phyloP scores from a whole-genome alignment of 306 rosid species.

The Begonia loranthoides region DNA sequence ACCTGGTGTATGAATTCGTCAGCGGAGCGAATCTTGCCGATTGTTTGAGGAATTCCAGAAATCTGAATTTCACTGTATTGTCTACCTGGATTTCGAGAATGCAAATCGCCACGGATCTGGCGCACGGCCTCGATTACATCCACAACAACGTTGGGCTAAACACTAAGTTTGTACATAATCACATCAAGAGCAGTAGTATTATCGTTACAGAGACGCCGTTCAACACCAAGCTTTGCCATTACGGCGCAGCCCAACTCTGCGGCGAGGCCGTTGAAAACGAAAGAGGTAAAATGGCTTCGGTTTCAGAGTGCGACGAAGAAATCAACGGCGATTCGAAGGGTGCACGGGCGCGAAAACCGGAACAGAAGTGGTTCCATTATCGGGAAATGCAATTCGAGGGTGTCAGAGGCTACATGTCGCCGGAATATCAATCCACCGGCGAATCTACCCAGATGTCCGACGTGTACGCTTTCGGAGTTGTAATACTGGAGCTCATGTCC shows the following conservation, averaged over 20 bases:
- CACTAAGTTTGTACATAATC: slow-evolving; percentile 48
- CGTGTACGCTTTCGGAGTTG: slow-evolving; percentile 77
- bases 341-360: neutral
- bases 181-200: slow-evolving; percentile 56
- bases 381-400: slow-evolving; percentile 39
- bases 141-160: slow-evolving; percentile 54
- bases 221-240: slow-evolving; percentile 69
- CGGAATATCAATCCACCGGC: slow-evolving; percentile 59
- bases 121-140: slow-evolving; percentile 74
- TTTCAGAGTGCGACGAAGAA: slow-evolving; percentile 3
- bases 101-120: slow-evolving; percentile 82
- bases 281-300: neutral
- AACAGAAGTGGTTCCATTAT: slow-evolving; percentile 5
- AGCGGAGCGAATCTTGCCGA: slow-evolving; percentile 53
- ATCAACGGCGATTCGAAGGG: slow-evolving; percentile 15
- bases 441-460: slow-evolving; percentile 45
- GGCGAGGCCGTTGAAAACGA: slow-evolving; percentile 33
- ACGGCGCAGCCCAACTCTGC: slow-evolving; percentile 74
- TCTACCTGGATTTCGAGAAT: slow-evolving; percentile 67
- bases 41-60: slow-evolving; percentile 41
- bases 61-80: slow-evolving; percentile 43
- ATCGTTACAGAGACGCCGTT: slow-evolving; percentile 48
- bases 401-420: slow-evolving; percentile 73
- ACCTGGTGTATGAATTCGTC: slow-evolving; percentile 59
- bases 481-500: slow-evolving; percentile 57